Evolutionary conservation across 2,329 filamentous ascomycete genomes (phyloP).

Genomic region (Pseudocercospora vitis): DNA sequence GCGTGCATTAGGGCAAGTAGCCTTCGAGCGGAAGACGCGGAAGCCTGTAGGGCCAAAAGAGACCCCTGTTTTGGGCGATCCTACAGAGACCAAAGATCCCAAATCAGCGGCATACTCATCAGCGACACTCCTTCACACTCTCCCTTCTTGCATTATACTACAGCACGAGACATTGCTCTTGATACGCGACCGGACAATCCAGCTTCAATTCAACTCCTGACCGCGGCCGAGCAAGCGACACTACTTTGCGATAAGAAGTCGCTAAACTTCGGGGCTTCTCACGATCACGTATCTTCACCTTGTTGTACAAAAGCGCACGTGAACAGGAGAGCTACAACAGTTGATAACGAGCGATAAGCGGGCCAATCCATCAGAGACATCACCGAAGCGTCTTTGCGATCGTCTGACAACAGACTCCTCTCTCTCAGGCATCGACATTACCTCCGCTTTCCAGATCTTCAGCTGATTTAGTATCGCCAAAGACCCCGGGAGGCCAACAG

Average conservation of each 20-base stretch:
- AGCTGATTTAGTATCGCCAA: background rate
- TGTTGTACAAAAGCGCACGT: slow-evolving; percentile 10
- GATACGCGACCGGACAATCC: background rate
- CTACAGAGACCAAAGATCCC: background rate
- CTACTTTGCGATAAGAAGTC: slow-evolving; percentile 4
- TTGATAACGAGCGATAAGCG: slow-evolving; percentile 1
- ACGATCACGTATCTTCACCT: slow-evolving; percentile 3
- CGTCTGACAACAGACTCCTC: background rate
- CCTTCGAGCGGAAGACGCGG: background rate
- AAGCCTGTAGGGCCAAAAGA: background rate
- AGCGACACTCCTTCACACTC: slow-evolving; percentile 1
- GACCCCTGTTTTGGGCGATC: background rate
- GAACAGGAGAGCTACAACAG: background rate
- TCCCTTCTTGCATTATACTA: background rate
- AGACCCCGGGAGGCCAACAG: background rate
- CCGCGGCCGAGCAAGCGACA: background rate
- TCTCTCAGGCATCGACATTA: background rate
- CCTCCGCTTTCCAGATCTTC: background rate
- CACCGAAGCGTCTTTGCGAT: background rate
- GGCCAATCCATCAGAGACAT: background rate
- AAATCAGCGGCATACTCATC: background rate
- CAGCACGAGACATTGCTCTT: background rate
- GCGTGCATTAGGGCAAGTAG: background rate
- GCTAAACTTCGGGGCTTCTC: slow-evolving; percentile 1
- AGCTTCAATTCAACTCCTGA: background rate